These are phyloP conservation scores for Heritiera fomes DNA, from an alignment of 345 rosid genomes.

Conservation along the genomic window DNA sequence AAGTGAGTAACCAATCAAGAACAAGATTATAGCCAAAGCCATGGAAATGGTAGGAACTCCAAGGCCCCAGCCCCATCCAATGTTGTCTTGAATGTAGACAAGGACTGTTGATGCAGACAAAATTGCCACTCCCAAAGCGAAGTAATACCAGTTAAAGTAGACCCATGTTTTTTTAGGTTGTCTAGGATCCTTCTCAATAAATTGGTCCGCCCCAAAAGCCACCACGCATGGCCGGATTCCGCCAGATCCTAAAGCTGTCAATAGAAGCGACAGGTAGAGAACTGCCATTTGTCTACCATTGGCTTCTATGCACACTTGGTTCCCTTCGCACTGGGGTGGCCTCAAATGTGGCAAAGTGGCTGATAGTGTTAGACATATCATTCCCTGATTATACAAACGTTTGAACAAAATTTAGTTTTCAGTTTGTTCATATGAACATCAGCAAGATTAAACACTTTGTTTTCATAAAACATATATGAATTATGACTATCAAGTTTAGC, in stretches of 20 bases:
- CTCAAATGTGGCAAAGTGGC: conserved; percentile 49
- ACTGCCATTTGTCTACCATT: conserved; percentile 38
- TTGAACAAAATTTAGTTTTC: not conserved
- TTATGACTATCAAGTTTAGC: too few species aligned
- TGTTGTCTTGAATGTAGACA: conserved; percentile 60
- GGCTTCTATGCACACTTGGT: conserved; percentile 49
- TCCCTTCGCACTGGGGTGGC: conserved; percentile 55
- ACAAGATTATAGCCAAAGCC: conserved; percentile 47
- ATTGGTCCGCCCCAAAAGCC: conserved; percentile 74
- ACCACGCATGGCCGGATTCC: conserved; percentile 68
- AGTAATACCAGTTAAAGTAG: conserved; percentile 76
- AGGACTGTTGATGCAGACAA: conserved; percentile 56
- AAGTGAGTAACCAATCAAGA: conserved; percentile 52
- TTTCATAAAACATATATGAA: not conserved
- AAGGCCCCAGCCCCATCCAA: conserved; percentile 74
- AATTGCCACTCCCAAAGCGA: conserved; percentile 57
- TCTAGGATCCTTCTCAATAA: conserved; percentile 45
- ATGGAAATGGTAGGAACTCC: conserved; percentile 64
- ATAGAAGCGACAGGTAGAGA: conserved; percentile 48
- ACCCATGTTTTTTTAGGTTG: conserved; percentile 49
- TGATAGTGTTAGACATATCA: conserved; percentile 52
- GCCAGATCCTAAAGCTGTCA: conserved; percentile 62
- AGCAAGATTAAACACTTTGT: not conserved
- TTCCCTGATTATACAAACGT: conserved; percentile 41
- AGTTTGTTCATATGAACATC: not conserved